phyloP scores from a whole-genome alignment of 2,329 filamentous ascomycete species.

The Epichloe gansuensis region DNA sequence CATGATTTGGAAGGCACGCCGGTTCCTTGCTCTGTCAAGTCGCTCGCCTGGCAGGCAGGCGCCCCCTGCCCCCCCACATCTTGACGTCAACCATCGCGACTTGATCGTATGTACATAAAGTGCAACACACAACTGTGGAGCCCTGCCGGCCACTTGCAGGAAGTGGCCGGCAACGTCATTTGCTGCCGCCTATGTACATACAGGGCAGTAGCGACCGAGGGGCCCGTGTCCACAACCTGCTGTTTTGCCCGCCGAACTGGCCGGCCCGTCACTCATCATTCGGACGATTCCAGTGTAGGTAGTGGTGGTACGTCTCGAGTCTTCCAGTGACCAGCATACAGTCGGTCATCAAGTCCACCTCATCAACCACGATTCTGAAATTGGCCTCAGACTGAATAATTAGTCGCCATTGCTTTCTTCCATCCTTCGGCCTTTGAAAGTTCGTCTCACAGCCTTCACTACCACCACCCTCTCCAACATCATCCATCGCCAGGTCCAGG shows the following conservation, averaged over 20 bases:
- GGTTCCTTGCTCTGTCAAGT: too few species aligned
- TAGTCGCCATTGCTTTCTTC: neutral
- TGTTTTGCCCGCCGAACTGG: too few species aligned
- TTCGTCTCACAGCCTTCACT: neutral
- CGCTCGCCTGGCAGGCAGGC: too few species aligned
- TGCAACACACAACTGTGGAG: neutral
- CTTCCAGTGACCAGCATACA: too few species aligned
- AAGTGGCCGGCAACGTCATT: neutral
- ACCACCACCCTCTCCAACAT: neutral
- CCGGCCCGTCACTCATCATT: too few species aligned
- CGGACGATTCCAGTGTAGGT: too few species aligned
- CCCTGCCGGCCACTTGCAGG: neutral
- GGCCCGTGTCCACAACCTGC: too few species aligned
- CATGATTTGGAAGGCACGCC: too few species aligned
- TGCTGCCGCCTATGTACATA: neutral
- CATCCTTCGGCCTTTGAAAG: neutral
- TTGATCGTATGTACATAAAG: neutral
- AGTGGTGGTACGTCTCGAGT: too few species aligned
- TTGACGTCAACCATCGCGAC: conserved; percentile 1
- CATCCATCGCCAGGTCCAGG: neutral
- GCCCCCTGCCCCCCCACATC: neutral
- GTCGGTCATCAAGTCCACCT: too few species aligned
- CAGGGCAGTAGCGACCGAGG: neutral
- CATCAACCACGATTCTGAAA: neutral
- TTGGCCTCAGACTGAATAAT: neutral